Evolutionary conservation across 176 grass and related monocot genomes (phyloP).

Genomic region (Juncus effusus): DNA sequence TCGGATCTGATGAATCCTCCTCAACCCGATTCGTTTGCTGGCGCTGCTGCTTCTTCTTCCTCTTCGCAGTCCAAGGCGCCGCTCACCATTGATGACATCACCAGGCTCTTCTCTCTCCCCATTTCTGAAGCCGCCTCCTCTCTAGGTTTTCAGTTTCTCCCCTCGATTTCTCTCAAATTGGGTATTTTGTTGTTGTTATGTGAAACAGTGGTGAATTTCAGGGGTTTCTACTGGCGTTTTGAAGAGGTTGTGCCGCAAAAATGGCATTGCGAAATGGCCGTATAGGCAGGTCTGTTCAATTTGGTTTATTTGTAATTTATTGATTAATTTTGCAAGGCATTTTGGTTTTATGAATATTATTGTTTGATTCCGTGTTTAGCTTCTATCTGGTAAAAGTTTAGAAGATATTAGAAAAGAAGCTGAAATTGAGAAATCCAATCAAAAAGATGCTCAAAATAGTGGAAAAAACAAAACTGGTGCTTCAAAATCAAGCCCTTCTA

Average conservation of each 20-base stretch:
- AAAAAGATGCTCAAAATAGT: conserved; percentile 52
- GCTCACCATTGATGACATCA: conserved; percentile 87
- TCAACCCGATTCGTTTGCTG: conserved; percentile 11
- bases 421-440: conserved; percentile 75
- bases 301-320: neutral
- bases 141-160: conserved; percentile 41
- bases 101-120: conserved; percentile 81
- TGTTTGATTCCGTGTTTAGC: conserved; percentile 33
- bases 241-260: conserved; percentile 88
- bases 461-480: conserved; percentile 52
- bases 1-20: conserved; percentile 21
- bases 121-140: conserved; percentile 81
- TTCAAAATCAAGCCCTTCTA: conserved; percentile 23
- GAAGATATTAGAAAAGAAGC: conserved; percentile 64
- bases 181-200: neutral
- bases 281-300: conserved; percentile 71
- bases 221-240: conserved; percentile 86
- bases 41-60: conserved; percentile 12
- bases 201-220: conserved; percentile 16
- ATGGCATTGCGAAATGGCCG: conserved; percentile 89
- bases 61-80: conserved; percentile 38
- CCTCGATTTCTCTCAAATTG: neutral
- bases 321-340: neutral
- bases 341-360: neutral
- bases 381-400: conserved; percentile 76